phyloP scores from a whole-genome alignment of 2,329 filamentous ascomycete species.

The Dactylellina parvicollis region DNA sequence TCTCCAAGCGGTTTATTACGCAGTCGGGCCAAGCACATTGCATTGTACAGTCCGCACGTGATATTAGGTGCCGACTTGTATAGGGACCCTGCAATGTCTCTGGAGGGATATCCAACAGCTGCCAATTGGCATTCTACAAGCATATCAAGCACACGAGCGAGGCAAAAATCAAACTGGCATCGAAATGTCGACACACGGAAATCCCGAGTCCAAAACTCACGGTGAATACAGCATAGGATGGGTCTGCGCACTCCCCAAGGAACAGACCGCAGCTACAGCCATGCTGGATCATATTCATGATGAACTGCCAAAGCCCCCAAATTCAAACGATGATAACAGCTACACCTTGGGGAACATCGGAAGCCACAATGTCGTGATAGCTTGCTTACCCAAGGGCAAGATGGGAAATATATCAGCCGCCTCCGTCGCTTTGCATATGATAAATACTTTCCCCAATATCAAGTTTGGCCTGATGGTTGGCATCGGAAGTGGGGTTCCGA shows the following conservation, averaged over 20 bases:
- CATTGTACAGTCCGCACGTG: too few relatives aligned
- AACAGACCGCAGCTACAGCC: conserved; percentile 5
- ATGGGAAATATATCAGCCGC: conserved; percentile 2
- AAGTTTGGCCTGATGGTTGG: conserved; percentile 31
- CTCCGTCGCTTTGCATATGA: conserved; percentile 6
- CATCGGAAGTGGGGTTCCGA: conserved; percentile 29
- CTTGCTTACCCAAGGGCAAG: conserved; percentile 16
- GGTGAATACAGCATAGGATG: conserved; percentile 23
- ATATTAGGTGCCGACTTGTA: too few relatives aligned
- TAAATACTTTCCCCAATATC: conserved; percentile 24
- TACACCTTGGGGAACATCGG: conserved; percentile 25
- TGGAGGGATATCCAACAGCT: too few relatives aligned
- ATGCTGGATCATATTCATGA: conserved; percentile 20
- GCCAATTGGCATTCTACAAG: too few relatives aligned
- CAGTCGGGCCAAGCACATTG: too few relatives aligned
- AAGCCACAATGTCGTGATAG: conserved; percentile 20
- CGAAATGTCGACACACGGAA: too few relatives aligned
- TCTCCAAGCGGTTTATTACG: too few relatives aligned
- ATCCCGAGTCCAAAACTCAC: conserved; percentile 6
- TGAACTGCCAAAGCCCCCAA: background rate
- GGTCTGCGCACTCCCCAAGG: conserved; percentile 26
- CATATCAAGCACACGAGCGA: too few relatives aligned
- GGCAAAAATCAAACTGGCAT: too few relatives aligned
- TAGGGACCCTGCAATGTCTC: too few relatives aligned
- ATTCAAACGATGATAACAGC: conserved; percentile 13